Conservation (phyloP, 139 green algal species). For the Axilococcus clingmanii region DNA sequence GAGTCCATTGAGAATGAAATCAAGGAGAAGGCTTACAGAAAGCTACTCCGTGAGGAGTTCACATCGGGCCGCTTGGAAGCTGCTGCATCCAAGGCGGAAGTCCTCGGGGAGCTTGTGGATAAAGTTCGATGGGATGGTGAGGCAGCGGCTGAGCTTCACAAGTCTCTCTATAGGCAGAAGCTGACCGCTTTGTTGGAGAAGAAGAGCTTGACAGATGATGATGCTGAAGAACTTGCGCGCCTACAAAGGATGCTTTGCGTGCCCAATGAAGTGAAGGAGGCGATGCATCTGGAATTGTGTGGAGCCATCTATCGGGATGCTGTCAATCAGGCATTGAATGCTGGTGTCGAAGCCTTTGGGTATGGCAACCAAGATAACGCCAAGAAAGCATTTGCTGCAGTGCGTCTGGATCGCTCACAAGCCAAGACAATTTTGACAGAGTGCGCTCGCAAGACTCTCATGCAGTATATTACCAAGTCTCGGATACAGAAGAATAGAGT, state of each 20-base stretch:
- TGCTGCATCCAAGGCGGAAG: conserved; percentile 37
- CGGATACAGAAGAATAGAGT: conserved; percentile 45
- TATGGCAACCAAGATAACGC: conserved; percentile 51
- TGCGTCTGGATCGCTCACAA: conserved; percentile 53
- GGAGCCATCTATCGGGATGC: conserved; percentile 47
- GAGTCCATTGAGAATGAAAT: conserved; percentile 32
- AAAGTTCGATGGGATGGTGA: conserved; percentile 59
- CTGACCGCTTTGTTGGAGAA: conserved; percentile 56
- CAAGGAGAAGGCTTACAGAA: conserved; percentile 49
- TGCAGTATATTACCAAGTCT: conserved; percentile 47
- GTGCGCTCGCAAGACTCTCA: conserved; percentile 29
- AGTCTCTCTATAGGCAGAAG: conserved; percentile 71
- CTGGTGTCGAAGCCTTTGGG: conserved; percentile 51
- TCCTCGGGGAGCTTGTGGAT: conserved; percentile 76
- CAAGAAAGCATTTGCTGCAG: conserved; percentile 44
- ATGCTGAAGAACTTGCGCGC: conserved; percentile 56
- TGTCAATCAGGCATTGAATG: conserved; percentile 32
- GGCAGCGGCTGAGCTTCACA: conserved; percentile 69
- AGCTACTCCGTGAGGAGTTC: conserved; percentile 68
- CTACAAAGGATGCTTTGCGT: conserved; percentile 84
- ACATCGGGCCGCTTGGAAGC: conserved; percentile 36
- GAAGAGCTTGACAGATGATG: conserved; percentile 54
- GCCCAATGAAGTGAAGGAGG: conserved; percentile 36
- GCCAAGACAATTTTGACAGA: conserved; percentile 37
- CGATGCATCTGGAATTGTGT: conserved; percentile 42